Evolutionary conservation across 805 yeast genomes (phyloP).

Genomic region (Candida qinlingensis): DNA sequence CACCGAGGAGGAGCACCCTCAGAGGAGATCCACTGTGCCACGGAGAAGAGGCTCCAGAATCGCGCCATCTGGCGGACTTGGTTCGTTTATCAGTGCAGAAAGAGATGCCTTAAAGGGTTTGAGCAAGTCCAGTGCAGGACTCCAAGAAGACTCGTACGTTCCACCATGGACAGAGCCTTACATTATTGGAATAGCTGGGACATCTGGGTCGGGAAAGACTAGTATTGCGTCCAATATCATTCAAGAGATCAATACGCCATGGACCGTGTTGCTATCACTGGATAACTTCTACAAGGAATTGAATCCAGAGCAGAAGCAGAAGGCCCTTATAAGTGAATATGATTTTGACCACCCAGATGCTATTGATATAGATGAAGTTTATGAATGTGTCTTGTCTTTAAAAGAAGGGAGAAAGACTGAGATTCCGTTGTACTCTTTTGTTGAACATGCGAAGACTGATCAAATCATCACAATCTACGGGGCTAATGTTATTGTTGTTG

Average conservation of each 20-base stretch:
- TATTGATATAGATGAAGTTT: constrained; percentile 69
- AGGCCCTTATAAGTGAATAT: constrained; percentile 64
- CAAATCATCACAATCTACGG: constrained; percentile 79
- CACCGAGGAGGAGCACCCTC: background rate
- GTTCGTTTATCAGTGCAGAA: constrained; percentile 11
- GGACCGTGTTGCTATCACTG: constrained; percentile 86
- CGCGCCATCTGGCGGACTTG: constrained; percentile 9
- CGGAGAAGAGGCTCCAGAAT: constrained; percentile 13
- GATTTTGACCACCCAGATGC: constrained; percentile 91
- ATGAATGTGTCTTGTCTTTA: constrained; percentile 55
- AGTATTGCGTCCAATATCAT: constrained; percentile 83
- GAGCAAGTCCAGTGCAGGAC: background rate
- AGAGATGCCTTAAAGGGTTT: background rate
- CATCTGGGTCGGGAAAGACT: constrained; percentile 90
- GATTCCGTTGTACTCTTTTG: constrained; percentile 69
- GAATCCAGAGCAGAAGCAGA: constrained; percentile 48
- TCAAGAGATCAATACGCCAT: constrained; percentile 75
- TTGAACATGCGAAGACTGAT: constrained; percentile 50
- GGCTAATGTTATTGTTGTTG: constrained; percentile 87
- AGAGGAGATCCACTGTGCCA: background rate
- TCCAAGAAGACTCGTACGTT: constrained; percentile 32
- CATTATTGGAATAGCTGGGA: constrained; percentile 83
- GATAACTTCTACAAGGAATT: constrained; percentile 89
- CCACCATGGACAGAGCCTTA: constrained; percentile 92
- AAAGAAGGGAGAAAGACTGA: constrained; percentile 65